Conservation (phyloP, 345 rosid species). For the Brassica cretica region DNA sequence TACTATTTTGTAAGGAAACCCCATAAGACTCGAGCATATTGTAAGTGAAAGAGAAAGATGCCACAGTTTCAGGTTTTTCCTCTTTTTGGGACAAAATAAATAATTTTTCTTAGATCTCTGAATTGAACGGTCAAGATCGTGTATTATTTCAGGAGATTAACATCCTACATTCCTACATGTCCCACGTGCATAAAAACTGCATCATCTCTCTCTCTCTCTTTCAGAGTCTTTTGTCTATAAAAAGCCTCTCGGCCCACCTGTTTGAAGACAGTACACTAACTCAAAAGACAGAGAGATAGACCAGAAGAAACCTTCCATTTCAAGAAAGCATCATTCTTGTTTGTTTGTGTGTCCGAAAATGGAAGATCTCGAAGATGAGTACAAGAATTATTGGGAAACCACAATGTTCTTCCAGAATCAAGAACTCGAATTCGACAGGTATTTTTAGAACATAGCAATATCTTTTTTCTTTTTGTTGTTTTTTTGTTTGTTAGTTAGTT, state of each 20-base stretch:
- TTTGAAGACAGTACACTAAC: constrained; percentile 27
- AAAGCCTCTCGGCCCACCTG: constrained; percentile 28
- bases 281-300: constrained; percentile 6
- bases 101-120: background rate
- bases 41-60: constrained; percentile 15
- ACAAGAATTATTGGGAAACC: constrained; percentile 68
- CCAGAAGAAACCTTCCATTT: constrained; percentile 24
- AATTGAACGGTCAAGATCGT: constrained; percentile 34
- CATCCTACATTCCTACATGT: constrained; percentile 20
- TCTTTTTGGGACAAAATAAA: background rate
- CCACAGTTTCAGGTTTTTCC: background rate
- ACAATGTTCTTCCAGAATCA: constrained; percentile 63
- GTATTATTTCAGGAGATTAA: constrained; percentile 20
- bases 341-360: constrained; percentile 22
- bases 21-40: too few species aligned
- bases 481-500: background rate
- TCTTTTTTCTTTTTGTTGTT: background rate
- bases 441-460: background rate
- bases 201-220: constrained; percentile 1
- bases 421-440: constrained; percentile 55
- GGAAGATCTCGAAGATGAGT: constrained; percentile 47
- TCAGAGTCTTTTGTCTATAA: constrained; percentile 34
- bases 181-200: constrained; percentile 29
- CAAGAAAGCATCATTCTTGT: constrained; percentile 33
- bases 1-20: too few species aligned